Evolutionary conservation across 208 protist species (phyloP).

Genomic region (Leptomonas seymouri): DNA sequence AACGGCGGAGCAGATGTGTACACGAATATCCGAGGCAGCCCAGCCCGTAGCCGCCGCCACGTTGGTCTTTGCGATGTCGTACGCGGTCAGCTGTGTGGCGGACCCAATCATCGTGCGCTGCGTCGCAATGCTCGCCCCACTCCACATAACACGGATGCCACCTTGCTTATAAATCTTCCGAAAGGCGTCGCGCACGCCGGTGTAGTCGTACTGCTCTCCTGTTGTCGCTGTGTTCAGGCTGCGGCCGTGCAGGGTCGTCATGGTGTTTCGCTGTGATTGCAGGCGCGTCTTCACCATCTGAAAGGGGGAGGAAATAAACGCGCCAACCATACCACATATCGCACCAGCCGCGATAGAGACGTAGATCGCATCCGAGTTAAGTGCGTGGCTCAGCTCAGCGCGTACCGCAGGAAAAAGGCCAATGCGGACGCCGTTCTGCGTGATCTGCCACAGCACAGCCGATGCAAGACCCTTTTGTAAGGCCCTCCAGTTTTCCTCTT

Average conservation of each 20-base stretch:
- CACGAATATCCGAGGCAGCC: constrained; percentile 37
- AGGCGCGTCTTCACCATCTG: constrained; percentile 74
- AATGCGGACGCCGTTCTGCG: constrained; percentile 67
- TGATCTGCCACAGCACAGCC: constrained; percentile 59
- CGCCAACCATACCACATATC: constrained; percentile 52
- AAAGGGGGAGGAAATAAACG: constrained; percentile 57
- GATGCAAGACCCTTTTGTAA: constrained; percentile 60
- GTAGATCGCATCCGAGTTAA: constrained; percentile 21
- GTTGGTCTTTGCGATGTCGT: constrained; percentile 49
- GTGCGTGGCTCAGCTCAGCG: constrained; percentile 25
- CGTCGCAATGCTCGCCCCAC: constrained; percentile 37
- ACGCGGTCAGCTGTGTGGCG: constrained; percentile 50
- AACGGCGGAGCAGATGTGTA: constrained; percentile 51
- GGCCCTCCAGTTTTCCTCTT: constrained; percentile 50
- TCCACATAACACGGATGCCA: constrained; percentile 57
- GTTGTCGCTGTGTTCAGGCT: constrained; percentile 29
- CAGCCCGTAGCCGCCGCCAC: constrained; percentile 18
- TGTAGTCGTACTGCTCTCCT: constrained; percentile 63
- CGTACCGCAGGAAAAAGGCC: constrained; percentile 58
- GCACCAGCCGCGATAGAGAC: constrained; percentile 20
- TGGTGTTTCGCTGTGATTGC: constrained; percentile 54
- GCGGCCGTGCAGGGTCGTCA: constrained; percentile 23
- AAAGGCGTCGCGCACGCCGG: constrained; percentile 44
- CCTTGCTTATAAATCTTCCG: constrained; percentile 36
- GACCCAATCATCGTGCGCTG: constrained; percentile 56